Percentiles rank a stretch among this genome's conserved stretches.
Conservation (phyloP, 768 basidiomycete genomes). For the Panaeolus cyanescens region DNA sequence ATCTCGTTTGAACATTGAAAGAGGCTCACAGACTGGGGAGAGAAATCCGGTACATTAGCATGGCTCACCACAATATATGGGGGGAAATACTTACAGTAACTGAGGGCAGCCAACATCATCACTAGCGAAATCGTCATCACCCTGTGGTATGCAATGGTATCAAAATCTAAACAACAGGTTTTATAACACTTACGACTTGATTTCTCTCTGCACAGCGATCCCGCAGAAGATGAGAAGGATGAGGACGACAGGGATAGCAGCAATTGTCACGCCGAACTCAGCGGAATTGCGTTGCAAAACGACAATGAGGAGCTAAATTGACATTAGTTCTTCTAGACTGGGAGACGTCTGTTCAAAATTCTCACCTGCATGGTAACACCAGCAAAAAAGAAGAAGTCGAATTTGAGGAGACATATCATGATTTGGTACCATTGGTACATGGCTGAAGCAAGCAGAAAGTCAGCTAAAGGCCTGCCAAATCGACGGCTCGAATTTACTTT, state of each 20-base stretch:
- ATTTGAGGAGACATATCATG: slow-evolving; percentile 85
- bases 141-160: slow-evolving; percentile 35
- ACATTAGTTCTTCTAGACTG: not conserved
- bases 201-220: slow-evolving; percentile 75
- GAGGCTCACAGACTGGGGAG: slow-evolving; percentile 40
- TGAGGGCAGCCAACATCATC: slow-evolving; percentile 76
- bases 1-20: not conserved
- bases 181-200: slow-evolving; percentile 60
- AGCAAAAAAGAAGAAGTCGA: slow-evolving; percentile 86
- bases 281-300: slow-evolving; percentile 64
- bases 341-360: not conserved
- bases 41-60: not conserved
- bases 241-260: slow-evolving; percentile 81
- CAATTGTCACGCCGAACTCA: slow-evolving; percentile 82
- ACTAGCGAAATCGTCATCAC: slow-evolving; percentile 72
- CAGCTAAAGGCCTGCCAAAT: not conserved
- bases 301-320: slow-evolving; percentile 71
- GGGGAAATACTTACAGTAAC: slow-evolving; percentile 63
- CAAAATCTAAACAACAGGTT: not conserved
- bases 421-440: slow-evolving; percentile 92
- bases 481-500: slow-evolving; percentile 50
- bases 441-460: slow-evolving; percentile 39
- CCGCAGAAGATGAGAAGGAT: slow-evolving; percentile 65
- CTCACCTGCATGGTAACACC: slow-evolving; percentile 87
- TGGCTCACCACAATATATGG: not conserved